phyloP scores from a whole-genome alignment of 2,329 filamentous ascomycete species.

The Pseudogymnoascus sp. region DNA sequence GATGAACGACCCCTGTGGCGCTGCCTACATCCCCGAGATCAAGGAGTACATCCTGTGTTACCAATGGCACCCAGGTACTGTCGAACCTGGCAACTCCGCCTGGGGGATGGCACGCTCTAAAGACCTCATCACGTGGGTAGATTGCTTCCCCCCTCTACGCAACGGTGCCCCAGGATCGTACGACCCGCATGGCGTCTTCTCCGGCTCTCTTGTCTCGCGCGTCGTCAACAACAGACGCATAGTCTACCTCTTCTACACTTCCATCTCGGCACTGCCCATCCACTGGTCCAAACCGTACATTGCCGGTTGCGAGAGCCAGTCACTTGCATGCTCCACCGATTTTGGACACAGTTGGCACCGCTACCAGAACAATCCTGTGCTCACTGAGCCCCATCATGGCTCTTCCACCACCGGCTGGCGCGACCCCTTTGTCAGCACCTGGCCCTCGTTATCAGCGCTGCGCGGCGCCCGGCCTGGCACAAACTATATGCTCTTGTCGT shows the following conservation, averaged over 20 bases:
- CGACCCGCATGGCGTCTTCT: constrained; percentile 19
- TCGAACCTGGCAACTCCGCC: not conserved
- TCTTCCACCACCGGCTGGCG: constrained; percentile 18
- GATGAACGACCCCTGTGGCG: not conserved
- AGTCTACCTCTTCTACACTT: constrained; percentile 20
- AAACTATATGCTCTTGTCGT: constrained; percentile 20
- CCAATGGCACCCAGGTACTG: not conserved
- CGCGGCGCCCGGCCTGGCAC: constrained; percentile 10
- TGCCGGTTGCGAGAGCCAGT: constrained; percentile 19
- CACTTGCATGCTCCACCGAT: constrained; percentile 19
- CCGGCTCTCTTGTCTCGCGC: constrained; percentile 17
- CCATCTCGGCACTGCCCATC: constrained; percentile 18
- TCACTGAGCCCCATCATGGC: constrained; percentile 15
- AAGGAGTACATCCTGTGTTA: not conserved
- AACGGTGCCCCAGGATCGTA: constrained; percentile 14
- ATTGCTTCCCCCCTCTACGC: not conserved
- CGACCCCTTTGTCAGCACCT: constrained; percentile 20
- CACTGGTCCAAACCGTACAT: constrained; percentile 20
- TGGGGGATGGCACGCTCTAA: not conserved
- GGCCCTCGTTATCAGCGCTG: constrained; percentile 15
- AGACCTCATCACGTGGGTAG: not conserved
- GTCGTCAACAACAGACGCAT: constrained; percentile 15
- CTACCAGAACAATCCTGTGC: constrained; percentile 15
- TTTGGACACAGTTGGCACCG: constrained; percentile 19
- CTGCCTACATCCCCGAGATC: not conserved